Conservation (phyloP, 1,284 basidiomycete genomes). For the Boletus sp. region DNA sequence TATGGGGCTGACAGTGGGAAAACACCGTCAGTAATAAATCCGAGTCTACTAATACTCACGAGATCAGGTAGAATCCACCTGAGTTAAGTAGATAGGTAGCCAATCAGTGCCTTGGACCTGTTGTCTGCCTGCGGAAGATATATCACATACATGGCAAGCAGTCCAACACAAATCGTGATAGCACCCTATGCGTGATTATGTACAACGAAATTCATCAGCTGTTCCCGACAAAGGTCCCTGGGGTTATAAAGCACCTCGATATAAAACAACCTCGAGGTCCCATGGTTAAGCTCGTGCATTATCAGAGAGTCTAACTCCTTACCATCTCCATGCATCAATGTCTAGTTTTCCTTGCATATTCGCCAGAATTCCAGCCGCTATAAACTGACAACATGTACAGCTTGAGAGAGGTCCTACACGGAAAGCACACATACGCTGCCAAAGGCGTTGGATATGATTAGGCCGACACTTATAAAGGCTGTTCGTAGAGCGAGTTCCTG, state of each 20-base stretch:
- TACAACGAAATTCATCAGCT: not conserved
- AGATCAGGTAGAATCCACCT: constrained; percentile 47
- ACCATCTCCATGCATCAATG: constrained; percentile 75
- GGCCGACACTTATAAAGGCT: constrained; percentile 68
- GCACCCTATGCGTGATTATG: constrained; percentile 49
- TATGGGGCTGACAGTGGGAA: not conserved
- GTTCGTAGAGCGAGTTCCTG: constrained; percentile 72
- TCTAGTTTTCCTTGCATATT: constrained; percentile 70
- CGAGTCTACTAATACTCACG: not conserved
- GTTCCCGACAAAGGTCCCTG: not conserved
- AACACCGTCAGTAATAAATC: no score
- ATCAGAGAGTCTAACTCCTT: constrained; percentile 19
- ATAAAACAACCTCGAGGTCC: constrained; percentile 57
- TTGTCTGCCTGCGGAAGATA: not conserved
- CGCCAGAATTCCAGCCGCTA: constrained; percentile 70
- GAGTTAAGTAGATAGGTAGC: not conserved
- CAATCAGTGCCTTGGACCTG: not conserved
- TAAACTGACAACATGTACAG: constrained; percentile 44
- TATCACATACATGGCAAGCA: constrained; percentile 55
- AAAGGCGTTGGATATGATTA: constrained; percentile 77
- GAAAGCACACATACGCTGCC: constrained; percentile 54
- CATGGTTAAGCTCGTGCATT: not conserved
- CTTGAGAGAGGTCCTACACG: constrained; percentile 5
- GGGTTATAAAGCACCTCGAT: constrained; percentile 50
- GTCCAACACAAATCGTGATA: constrained; percentile 58